A percentile compares a stretch with the other conserved stretches of the same genome.
These are phyloP conservation scores for Saccharomycopsis microspora DNA, from an alignment of 805 yeast genomes.

Conservation along the genomic window DNA sequence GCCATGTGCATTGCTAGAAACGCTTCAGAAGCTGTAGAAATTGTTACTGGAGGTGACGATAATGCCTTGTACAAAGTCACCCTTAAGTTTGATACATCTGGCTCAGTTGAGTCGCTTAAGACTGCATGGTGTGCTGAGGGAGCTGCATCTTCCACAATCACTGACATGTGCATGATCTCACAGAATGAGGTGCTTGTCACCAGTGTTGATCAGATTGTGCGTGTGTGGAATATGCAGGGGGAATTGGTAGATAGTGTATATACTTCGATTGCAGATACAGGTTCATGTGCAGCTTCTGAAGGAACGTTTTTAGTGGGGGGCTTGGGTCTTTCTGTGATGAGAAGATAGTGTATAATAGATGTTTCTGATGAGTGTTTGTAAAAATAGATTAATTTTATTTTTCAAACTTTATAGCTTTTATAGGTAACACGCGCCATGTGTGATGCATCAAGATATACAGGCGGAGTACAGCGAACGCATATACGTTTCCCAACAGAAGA, in stretches of 20 bases:
- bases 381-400: no score
- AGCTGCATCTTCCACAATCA: constrained; percentile 85
- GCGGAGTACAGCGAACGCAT: no score
- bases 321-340: no score
- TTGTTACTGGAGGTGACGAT: constrained; percentile 89
- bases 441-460: no score
- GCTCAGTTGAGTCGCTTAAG: constrained; percentile 12
- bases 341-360: no score
- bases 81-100: constrained; percentile 20
- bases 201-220: constrained; percentile 75
- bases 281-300: constrained; percentile 39
- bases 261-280: constrained; percentile 88
- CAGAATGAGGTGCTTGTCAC: constrained; percentile 27
- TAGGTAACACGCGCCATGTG: no score
- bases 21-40: constrained; percentile 17
- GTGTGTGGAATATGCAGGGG: constrained; percentile 43
- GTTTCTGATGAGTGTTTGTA: no score
- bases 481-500: no score
- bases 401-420: no score
- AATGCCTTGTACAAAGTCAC: constrained; percentile 33
- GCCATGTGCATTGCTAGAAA: constrained; percentile 20
- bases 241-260: constrained; percentile 31
- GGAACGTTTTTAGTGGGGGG: no score
- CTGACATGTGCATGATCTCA: constrained; percentile 37
- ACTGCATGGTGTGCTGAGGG: constrained; percentile 22